phyloP scores from a whole-genome alignment of 2,329 filamentous ascomycete genomes.

The Penicillium sp. region DNA sequence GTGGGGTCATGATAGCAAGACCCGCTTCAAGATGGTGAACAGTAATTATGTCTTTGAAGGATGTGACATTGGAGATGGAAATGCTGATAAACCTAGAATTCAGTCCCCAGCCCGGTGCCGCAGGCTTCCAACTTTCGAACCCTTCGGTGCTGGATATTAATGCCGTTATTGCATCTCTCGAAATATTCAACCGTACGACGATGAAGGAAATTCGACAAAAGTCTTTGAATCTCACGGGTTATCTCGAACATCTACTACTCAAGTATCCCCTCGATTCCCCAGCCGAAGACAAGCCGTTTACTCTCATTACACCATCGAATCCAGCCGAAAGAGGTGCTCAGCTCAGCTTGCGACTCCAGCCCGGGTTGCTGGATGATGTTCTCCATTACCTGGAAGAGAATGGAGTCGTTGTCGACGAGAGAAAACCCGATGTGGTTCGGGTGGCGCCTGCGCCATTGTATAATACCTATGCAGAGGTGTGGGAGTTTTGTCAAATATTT shows the following conservation, averaged over 20 bases:
- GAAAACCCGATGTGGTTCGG: constrained; percentile 80
- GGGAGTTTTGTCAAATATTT: constrained; percentile 58
- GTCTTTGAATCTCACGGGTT: constrained; percentile 71
- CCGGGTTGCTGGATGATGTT: constrained; percentile 69
- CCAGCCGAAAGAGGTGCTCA: constrained; percentile 72
- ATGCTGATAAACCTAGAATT: constrained; percentile 51
- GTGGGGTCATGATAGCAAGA: constrained; percentile 79
- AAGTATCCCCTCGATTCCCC: constrained; percentile 32
- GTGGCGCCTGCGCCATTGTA: constrained; percentile 83
- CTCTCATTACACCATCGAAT: constrained; percentile 68
- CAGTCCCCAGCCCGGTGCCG: constrained; percentile 72
- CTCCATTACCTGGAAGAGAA: constrained; percentile 62
- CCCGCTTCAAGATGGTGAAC: constrained; percentile 81
- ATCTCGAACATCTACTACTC: constrained; percentile 68
- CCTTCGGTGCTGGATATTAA: constrained; percentile 76
- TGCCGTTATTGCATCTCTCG: constrained; percentile 69
- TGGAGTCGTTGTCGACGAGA: constrained; percentile 76
- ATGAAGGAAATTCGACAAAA: constrained; percentile 70
- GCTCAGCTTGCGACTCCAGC: constrained; percentile 68
- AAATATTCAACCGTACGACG: constrained; percentile 69
- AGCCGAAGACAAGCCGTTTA: constrained; percentile 48
- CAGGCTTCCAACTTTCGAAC: constrained; percentile 83
- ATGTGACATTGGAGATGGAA: background rate
- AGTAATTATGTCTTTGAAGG: constrained; percentile 28
- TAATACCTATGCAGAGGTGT: constrained; percentile 75